Percentiles rank a stretch among this genome's conserved stretches.
Evolutionary conservation across 805 yeast genomes (phyloP).

Genomic region (Schwanniomyces sp.): DNA sequence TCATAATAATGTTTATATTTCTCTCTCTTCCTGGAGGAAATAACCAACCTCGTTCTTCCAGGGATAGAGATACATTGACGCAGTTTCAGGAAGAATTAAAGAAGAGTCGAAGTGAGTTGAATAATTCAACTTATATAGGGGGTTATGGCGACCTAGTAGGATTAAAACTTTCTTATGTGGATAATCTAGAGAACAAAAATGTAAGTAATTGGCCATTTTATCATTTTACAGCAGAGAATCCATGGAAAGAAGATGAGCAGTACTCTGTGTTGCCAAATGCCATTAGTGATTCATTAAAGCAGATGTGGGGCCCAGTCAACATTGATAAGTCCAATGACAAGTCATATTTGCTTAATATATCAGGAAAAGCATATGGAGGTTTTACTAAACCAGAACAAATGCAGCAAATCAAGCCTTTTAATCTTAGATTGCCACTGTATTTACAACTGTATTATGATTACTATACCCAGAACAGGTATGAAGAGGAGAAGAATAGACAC

Average conservation of each 20-base stretch:
- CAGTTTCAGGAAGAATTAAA: conserved; percentile 23
- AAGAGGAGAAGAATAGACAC: conserved; percentile 24
- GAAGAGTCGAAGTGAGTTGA: conserved; percentile 21
- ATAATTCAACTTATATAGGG: conserved; percentile 40
- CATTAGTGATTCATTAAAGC: conserved; percentile 47
- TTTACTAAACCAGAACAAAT: conserved; percentile 14
- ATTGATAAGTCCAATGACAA: conserved; percentile 8
- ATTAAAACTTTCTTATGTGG: conserved; percentile 62
- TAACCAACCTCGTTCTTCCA: conserved; percentile 25
- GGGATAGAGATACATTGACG: conserved; percentile 24
- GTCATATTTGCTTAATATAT: conserved; percentile 34
- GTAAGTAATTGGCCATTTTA: conserved; percentile 61
- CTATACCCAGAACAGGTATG: conserved; percentile 21
- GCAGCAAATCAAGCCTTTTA: conserved; percentile 10
- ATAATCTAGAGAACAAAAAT: conserved; percentile 45
- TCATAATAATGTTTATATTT: conserved; percentile 35
- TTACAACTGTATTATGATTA: conserved; percentile 28
- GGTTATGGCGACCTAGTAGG: conserved; percentile 80
- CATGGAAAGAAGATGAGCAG: conserved; percentile 47
- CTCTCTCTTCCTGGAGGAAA: conserved; percentile 28
- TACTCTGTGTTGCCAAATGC: conserved; percentile 61
- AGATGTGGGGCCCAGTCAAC: conserved; percentile 49
- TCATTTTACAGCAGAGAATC: conserved; percentile 37
- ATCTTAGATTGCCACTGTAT: conserved; percentile 23
- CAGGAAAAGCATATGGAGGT: conserved; percentile 35